Evolutionary conservation across 1,139 yeast species (phyloP), one percentile per base, ranked within the genome.

Genomic region (Williopsis jadinii): DNA sequence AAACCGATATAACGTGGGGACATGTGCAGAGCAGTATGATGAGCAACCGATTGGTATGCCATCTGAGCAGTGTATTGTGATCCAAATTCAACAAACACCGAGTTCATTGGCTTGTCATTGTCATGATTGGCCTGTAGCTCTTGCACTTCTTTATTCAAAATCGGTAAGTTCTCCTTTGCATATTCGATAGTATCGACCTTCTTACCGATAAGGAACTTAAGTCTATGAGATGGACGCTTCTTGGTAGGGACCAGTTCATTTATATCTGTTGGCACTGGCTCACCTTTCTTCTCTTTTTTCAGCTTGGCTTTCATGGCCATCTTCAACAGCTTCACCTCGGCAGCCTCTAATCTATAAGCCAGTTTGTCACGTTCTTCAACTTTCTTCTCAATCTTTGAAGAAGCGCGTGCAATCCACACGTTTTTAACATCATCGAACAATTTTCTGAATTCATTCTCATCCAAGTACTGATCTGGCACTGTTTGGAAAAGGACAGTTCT

Each of bases 51-150:
- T 64, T 90, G 97, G 59, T 71, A 79, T n/a, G 97, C 97, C 51
- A 81, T 70, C 64, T 90, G 96, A 33, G 94, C 86, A 54, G 86
- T 86, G 56, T 83, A 80, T 63, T 88, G 97, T 44, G 88, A 76
- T 42, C 84, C 79, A 62, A 92, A 92, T 59, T 85, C 92, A 40
- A 90, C 72, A 59, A 92, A 88, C 14, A 84, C 95, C 32, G 96
- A 84, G 42, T 84, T 64, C 53, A 63, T 59, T 15, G 72, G 67
- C 30, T 66, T 58, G 11, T 55, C 57, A 13, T 57, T 79, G 35
- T 73, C 60, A 54, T 77, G 80, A 9, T 70, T 66, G 44, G 68
- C 64, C 65, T 87, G 96, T 50, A 75, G 61, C 34, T 72, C 71
- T 41, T 66, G 67, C 49, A 92, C 80, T 50, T 84, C 80, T 19